Evolutionary conservation across 352 stramenopile genomes (phyloP).

Genomic region (Thraustotheca clavata): DNA sequence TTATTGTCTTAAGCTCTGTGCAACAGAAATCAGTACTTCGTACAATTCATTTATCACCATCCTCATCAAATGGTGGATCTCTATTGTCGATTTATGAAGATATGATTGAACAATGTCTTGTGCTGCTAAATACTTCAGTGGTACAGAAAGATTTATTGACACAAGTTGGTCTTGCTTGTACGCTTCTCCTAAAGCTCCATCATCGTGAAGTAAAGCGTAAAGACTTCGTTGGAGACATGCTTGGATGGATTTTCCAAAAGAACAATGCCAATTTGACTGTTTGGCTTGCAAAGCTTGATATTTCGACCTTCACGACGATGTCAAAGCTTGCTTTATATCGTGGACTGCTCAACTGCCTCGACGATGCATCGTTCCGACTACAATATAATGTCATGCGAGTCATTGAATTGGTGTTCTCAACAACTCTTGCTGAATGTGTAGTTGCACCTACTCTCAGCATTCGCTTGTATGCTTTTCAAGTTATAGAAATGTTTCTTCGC

Average conservation of each 20-base stretch:
- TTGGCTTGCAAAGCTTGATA: constrained; percentile 22
- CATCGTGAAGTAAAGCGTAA: constrained; percentile 26
- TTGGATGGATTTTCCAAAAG: neutral
- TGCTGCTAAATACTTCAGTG: constrained; percentile 56
- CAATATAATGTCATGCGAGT: constrained; percentile 17
- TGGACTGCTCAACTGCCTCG: constrained; percentile 57
- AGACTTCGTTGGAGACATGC: neutral
- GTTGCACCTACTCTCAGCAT: constrained; percentile 48
- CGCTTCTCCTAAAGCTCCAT: constrained; percentile 51
- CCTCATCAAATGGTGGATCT: neutral
- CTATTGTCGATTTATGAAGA: constrained; percentile 9
- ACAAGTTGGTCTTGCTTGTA: constrained; percentile 58
- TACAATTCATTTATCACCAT: neutral
- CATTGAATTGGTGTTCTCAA: constrained; percentile 47
- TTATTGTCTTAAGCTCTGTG: constrained; percentile 54
- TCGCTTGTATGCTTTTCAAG: constrained; percentile 72
- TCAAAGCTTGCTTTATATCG: constrained; percentile 56
- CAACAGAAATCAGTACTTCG: constrained; percentile 24
- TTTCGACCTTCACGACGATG: constrained; percentile 37
- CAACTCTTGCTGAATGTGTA: constrained; percentile 42
- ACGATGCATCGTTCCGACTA: constrained; percentile 37
- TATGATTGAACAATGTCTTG: constrained; percentile 44
- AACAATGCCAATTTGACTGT: neutral
- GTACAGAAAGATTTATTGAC: constrained; percentile 79
- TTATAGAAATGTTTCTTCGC: constrained; percentile 65